These are phyloP conservation scores for Prunus campanulata DNA, from an alignment of 306 rosid genomes.

Conservation along the genomic window DNA sequence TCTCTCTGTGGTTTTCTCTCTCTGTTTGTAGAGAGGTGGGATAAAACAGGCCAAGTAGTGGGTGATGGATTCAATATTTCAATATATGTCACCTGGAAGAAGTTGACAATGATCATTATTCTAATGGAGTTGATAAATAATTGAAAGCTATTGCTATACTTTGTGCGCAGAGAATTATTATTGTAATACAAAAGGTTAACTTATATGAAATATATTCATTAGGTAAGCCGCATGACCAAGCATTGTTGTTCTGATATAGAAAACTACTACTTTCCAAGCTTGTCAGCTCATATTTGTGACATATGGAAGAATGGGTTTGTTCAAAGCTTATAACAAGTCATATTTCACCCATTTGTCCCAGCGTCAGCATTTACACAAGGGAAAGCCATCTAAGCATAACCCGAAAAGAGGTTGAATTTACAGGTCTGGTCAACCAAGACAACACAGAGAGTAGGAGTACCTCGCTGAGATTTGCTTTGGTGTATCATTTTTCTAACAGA, in stretches of 20 bases:
- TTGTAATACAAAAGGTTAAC: neutral
- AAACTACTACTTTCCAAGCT: neutral
- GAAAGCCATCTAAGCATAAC: neutral
- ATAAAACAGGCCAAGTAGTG: slow-evolving; percentile 14
- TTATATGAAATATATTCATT: neutral
- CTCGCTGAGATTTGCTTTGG: neutral
- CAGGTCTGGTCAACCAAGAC: slow-evolving; percentile 8
- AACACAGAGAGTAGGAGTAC: neutral
- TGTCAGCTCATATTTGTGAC: neutral
- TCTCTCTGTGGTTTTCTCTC: neutral
- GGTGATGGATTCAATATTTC: slow-evolving; percentile 3
- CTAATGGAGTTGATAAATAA: neutral
- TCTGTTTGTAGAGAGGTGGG: neutral
- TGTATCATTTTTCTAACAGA: neutral
- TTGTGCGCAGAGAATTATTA: neutral
- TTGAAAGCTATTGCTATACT: neutral
- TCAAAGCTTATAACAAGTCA: neutral
- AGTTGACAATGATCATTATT: slow-evolving; percentile 21
- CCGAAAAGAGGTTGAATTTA: too few relatives aligned
- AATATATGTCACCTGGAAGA: slow-evolving; percentile 2
- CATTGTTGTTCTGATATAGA: neutral
- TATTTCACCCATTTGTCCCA: neutral
- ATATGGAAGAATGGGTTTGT: neutral
- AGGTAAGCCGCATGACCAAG: slow-evolving; percentile 4
- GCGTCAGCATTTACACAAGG: neutral